Conservation (phyloP, 2,329 filamentous ascomycete species). For the Exophiala sp. region DNA sequence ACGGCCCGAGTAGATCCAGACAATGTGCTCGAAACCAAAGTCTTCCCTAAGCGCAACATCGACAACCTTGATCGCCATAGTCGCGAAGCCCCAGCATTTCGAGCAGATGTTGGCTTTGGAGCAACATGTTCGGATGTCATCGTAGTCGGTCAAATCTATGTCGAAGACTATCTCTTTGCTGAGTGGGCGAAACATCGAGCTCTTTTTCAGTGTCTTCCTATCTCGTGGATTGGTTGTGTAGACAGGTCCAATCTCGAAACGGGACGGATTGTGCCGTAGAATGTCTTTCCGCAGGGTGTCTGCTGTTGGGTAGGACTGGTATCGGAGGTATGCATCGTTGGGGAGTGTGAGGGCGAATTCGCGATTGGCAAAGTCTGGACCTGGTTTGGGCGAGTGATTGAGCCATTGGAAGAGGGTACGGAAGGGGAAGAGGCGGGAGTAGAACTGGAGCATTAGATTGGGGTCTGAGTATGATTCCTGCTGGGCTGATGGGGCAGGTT, state of each 20-base stretch:
- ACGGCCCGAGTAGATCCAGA: slow-evolving; percentile 98
- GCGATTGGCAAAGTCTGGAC: slow-evolving; percentile 83
- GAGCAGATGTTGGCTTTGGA: slow-evolving; percentile 87
- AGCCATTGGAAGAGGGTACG: slow-evolving; percentile 95
- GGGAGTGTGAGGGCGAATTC: slow-evolving; percentile 96
- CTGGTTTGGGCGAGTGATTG: slow-evolving; percentile 83
- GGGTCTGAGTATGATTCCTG: slow-evolving; percentile 39
- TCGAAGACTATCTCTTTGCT: slow-evolving; percentile 97
- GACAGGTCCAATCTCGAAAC: slow-evolving; percentile 98
- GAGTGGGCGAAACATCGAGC: slow-evolving; percentile 76
- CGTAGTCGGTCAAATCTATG: slow-evolving; percentile 99
- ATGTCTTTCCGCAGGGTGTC: slow-evolving; percentile 86
- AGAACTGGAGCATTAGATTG: slow-evolving; percentile 87
- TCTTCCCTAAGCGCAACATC: slow-evolving; percentile 85
- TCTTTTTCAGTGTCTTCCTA: slow-evolving; percentile 79
- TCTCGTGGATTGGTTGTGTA: slow-evolving; percentile 93
- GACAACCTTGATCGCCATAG: slow-evolving; percentile 93
- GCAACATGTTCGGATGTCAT: slow-evolving; percentile 93
- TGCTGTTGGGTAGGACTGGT: slow-evolving; percentile 71
- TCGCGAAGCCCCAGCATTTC: slow-evolving; percentile 96
- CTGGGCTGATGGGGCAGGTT: slow-evolving; percentile 34
- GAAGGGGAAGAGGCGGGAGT: slow-evolving; percentile 93
- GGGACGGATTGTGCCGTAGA: slow-evolving; percentile 78
- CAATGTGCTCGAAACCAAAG: slow-evolving; percentile 93
- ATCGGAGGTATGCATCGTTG: slow-evolving; percentile 87